Evolutionary conservation across 768 basidiomycete species (phyloP), one percentile per base, ranked within the genome.

Genomic region (Trichaptum fuscoviolaceum): DNA sequence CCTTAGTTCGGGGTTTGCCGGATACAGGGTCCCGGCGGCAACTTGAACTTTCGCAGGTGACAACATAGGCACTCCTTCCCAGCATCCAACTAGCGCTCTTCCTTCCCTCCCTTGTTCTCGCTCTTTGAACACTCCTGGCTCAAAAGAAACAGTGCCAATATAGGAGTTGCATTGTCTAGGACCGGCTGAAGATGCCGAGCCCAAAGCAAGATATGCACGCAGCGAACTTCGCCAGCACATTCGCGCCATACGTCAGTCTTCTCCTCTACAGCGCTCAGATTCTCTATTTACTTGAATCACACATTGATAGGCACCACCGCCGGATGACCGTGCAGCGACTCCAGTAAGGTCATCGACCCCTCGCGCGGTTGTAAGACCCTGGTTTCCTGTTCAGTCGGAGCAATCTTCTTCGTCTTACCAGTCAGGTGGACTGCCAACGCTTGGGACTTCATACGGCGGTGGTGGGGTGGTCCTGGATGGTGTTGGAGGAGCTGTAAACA

Each of bases 391-490:
- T 62, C 75, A 73, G 17, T 73, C 72, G 1, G 68, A 69, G 52
- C 72, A 70, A 17, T 72, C 71, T 64, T 74, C 77, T 63, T 74
- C 77, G 8, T 88, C 90, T 2, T 92, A 91, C 70, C 91, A 91
- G 75, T 87, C 87, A 15, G 91, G 90, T 17, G 88, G 83, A 15
- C 78, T 86, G 35, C 86, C 88, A 7, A 81, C 84, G 10, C 86
- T 87, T 67, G 77, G 79, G 62, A 80, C 81, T 17, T 83, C 83
- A 17, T 72, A 78, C 10, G 67, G 77, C 1, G 76, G 79, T 4
- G 42, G 42, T 20, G 42, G 42, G 20, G 42, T 52, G 12, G 42
- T 52, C 15, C 42, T 52, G 20, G 42, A 52, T 20, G 42, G 42
- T 52, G 42, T 52, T 6, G 42, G 42, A 20, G 20, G 42, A 15